Evolutionary conservation across 116 monocot genomes (phyloP).

Genomic region (Posidonia oceanica): DNA sequence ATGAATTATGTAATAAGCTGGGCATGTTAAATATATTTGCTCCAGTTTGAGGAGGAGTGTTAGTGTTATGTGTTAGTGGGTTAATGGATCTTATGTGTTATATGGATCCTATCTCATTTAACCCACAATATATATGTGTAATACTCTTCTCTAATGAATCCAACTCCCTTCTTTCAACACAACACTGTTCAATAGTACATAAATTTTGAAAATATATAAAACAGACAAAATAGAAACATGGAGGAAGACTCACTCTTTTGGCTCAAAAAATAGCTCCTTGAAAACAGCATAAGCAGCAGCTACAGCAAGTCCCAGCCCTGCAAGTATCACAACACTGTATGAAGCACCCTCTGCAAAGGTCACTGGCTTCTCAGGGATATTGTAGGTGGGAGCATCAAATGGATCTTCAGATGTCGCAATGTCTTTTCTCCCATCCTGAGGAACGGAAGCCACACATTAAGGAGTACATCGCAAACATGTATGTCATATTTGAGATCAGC

Average conservation of each 20-base stretch:
- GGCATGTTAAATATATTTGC: too few species aligned
- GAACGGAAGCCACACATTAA: background rate
- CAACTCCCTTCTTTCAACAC: too few species aligned
- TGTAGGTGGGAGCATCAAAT: conserved; percentile 82
- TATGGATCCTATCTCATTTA: too few species aligned
- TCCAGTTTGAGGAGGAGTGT: too few species aligned
- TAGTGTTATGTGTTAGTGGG: too few species aligned
- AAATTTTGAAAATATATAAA: background rate
- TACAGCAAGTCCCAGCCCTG: conserved; percentile 77
- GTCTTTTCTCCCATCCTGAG: conserved; percentile 61
- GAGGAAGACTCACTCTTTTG: conserved; percentile 64
- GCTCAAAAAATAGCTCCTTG: conserved; percentile 94
- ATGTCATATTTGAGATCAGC: background rate
- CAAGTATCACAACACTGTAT: conserved; percentile 78
- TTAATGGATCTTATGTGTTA: too few species aligned
- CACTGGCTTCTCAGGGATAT: conserved; percentile 97
- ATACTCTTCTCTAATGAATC: too few species aligned
- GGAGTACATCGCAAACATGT: background rate
- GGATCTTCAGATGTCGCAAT: conserved; percentile 82
- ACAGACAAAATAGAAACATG: background rate
- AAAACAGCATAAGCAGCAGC: conserved; percentile 94
- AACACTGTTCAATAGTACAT: background rate
- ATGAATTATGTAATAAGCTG: too few species aligned
- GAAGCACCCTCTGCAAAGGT: conserved; percentile 96
- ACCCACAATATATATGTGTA: too few species aligned